Evolutionary conservation across 1,139 yeast genomes (phyloP).

Genomic region (Geotrichum macrosporum): DNA sequence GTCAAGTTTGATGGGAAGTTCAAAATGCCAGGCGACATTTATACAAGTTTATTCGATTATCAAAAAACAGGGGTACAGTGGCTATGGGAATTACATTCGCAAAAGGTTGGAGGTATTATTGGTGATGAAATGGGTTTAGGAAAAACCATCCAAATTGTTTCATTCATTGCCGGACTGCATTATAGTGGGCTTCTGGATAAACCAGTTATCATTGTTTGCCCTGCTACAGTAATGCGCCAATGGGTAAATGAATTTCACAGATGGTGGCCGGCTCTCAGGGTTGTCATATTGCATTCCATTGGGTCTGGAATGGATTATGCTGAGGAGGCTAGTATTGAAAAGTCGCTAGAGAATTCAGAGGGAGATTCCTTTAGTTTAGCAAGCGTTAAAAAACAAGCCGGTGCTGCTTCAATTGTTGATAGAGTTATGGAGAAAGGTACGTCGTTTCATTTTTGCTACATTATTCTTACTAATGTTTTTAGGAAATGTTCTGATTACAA

Average conservation of each 20-base stretch:
- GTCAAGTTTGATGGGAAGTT: conserved; percentile 66
- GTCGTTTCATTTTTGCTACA: background rate
- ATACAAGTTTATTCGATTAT: conserved; percentile 80
- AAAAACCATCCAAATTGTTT: conserved; percentile 85
- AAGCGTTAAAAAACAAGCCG: conserved; percentile 29
- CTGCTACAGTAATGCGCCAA: conserved; percentile 92
- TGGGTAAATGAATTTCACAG: conserved; percentile 95
- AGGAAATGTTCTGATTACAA: conserved; percentile 73
- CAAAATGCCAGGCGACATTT: conserved; percentile 84
- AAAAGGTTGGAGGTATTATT: conserved; percentile 86
- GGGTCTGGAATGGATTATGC: conserved; percentile 75
- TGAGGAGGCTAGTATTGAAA: conserved; percentile 51
- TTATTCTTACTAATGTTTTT: conserved; percentile 1
- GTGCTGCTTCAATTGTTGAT: conserved; percentile 45
- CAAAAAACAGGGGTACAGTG: conserved; percentile 83
- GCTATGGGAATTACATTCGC: conserved; percentile 75
- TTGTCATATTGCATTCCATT: conserved; percentile 82
- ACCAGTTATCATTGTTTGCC: conserved; percentile 86
- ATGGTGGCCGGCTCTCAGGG: conserved; percentile 97
- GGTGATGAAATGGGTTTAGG: conserved; percentile 99
- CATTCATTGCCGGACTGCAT: conserved; percentile 86
- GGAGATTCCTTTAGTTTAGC: conserved; percentile 40
- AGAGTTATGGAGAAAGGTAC: conserved; percentile 51
- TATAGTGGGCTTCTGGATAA: conserved; percentile 69
- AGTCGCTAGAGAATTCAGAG: conserved; percentile 46